A percentile compares a stretch with the other conserved stretches of the same genome.
phyloP scores from a whole-genome alignment of 2,329 filamentous ascomycete genomes.

The Fusarium secorum region DNA sequence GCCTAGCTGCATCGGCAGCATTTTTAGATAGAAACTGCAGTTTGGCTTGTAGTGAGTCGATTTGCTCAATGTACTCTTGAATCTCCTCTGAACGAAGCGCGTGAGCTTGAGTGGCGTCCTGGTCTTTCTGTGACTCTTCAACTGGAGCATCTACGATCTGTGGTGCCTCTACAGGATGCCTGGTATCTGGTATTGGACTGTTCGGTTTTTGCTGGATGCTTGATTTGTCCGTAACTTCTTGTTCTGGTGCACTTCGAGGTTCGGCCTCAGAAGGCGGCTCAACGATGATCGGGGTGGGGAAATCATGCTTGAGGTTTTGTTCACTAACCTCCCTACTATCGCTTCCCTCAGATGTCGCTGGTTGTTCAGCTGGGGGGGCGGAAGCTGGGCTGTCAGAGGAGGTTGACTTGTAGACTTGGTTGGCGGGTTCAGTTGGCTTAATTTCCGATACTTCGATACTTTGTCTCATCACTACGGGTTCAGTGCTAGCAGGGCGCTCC shows the following conservation, averaged over 20 bases:
- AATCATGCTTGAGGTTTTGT: not conserved
- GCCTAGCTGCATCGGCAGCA: slow-evolving; percentile 77
- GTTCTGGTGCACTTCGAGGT: not conserved
- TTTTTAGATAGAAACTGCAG: slow-evolving; percentile 86
- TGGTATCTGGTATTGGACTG: not conserved
- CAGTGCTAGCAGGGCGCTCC: slow-evolving; percentile 29
- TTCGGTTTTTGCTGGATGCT: not conserved
- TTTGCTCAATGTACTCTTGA: slow-evolving; percentile 83
- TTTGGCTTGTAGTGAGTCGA: slow-evolving; percentile 91
- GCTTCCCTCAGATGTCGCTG: not conserved
- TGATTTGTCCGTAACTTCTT: not conserved
- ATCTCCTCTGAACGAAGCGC: slow-evolving; percentile 77
- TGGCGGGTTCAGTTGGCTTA: slow-evolving; percentile 18
- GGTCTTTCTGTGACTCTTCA: slow-evolving; percentile 4
- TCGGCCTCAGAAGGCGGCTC: slow-evolving; percentile 5
- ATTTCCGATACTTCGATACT: slow-evolving; percentile 12
- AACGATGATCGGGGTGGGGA: slow-evolving; percentile 6
- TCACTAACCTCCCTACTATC: not conserved
- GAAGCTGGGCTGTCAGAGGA: not conserved
- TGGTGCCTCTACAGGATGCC: not conserved
- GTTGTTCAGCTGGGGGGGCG: not conserved
- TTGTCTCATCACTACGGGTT: slow-evolving; percentile 21
- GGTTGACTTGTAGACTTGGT: not conserved
- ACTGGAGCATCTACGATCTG: not conserved
- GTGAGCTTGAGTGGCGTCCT: slow-evolving; percentile 40